phyloP scores from a whole-genome alignment of 208 protist species.

The Phytomonas serpens region DNA sequence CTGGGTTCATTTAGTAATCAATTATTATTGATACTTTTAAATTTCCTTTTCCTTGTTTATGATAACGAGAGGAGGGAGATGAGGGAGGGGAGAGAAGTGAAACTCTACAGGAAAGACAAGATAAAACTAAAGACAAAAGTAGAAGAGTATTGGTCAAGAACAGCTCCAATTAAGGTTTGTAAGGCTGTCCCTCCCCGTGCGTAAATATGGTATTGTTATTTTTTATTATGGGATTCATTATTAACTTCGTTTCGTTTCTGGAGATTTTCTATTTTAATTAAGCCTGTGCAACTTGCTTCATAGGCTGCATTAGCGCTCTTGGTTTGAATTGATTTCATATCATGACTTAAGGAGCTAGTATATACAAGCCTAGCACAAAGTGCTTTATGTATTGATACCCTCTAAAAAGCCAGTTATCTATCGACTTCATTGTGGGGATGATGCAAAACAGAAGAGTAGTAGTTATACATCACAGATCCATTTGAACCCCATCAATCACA shows the following conservation, averaged over 20 bases:
- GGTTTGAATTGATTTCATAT: background rate
- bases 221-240: background rate
- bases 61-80: constrained; percentile 9
- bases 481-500: constrained; percentile 69
- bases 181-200: background rate
- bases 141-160: background rate
- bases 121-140: background rate
- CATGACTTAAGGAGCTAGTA: background rate
- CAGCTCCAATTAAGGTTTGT: background rate
- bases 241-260: background rate
- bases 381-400: background rate
- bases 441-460: background rate
- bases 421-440: background rate
- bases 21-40: background rate
- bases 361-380: background rate
- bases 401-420: background rate
- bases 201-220: background rate
- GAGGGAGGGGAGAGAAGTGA: background rate
- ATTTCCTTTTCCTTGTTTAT: background rate
- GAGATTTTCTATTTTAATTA: background rate
- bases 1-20: constrained; percentile 32
- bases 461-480: constrained; percentile 35
- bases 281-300: background rate
- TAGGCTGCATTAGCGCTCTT: background rate
- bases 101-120: too few relatives aligned